phyloP scores from a whole-genome alignment of 2,329 filamentous ascomycete genomes.

The Curvularia sp. region DNA sequence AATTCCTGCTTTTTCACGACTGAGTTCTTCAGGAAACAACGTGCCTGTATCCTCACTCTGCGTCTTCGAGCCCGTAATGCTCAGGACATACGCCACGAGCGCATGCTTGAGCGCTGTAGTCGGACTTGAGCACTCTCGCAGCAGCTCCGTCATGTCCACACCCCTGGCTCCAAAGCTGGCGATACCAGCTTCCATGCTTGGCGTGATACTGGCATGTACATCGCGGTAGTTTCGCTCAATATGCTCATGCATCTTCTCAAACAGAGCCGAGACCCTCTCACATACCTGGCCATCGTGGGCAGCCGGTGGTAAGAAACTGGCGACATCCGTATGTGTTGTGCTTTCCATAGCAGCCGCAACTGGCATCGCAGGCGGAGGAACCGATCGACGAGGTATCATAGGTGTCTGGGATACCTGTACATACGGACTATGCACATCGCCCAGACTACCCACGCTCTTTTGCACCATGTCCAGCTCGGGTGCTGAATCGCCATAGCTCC shows the following conservation, averaged over 20 bases:
- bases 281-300: constrained; percentile 35
- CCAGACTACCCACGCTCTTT: constrained; percentile 24
- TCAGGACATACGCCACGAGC: constrained; percentile 35
- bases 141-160: constrained; percentile 34
- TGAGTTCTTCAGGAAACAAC: constrained; percentile 37
- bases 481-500: constrained; percentile 29
- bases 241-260: constrained; percentile 38
- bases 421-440: constrained; percentile 31
- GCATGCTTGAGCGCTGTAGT: constrained; percentile 43
- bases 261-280: constrained; percentile 31
- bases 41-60: constrained; percentile 18
- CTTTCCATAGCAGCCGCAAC: constrained; percentile 13
- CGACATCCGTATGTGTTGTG: constrained; percentile 21
- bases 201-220: constrained; percentile 44
- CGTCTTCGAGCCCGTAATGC: constrained; percentile 27
- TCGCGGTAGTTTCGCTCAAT: constrained; percentile 46
- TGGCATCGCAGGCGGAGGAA: constrained; percentile 3
- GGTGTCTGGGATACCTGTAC: constrained; percentile 39
- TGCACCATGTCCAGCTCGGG: constrained; percentile 36
- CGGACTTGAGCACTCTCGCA: constrained; percentile 35
- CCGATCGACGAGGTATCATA: constrained; percentile 7
- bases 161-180: constrained; percentile 32
- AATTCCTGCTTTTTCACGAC: constrained; percentile 7
- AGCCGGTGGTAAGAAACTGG: constrained; percentile 33
- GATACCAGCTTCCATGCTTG: constrained; percentile 43